These are phyloP conservation scores for Sphagnum fallax DNA, from an alignment of 228 moss, liverwort and hornwort species.

Conservation along the genomic window DNA sequence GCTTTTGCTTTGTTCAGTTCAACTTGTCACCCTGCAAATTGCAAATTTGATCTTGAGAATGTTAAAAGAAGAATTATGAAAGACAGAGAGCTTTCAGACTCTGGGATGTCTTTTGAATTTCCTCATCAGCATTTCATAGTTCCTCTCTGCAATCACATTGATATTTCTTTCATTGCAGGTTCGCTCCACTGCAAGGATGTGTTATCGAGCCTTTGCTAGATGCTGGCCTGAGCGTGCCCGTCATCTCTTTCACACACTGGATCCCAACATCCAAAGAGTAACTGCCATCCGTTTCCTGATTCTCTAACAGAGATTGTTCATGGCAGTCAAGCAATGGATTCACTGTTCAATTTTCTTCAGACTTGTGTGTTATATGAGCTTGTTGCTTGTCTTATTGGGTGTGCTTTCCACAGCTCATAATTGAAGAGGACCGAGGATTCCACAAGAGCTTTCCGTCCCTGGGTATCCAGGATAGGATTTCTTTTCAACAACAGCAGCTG, in stretches of 20 bases:
- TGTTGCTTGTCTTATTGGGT: not conserved
- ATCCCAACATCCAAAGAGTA: constrained; percentile 85
- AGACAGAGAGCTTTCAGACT: no score
- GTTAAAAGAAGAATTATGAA: no score
- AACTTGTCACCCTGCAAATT: no score
- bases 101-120: no score
- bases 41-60: no score
- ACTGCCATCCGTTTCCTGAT: constrained; percentile 4
- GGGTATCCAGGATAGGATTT: constrained; percentile 31
- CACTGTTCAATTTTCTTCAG: no score
- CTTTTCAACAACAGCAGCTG: constrained; percentile 26
- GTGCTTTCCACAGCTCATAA: constrained; percentile 46
- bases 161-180: constrained; percentile 37
- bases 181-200: constrained; percentile 70
- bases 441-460: constrained; percentile 68
- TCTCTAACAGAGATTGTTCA: not conserved
- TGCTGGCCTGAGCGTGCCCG: constrained; percentile 88
- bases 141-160: no score
- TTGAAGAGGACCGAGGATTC: constrained; percentile 72
- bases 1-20: constrained; percentile 6
- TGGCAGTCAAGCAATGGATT: no score
- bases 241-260: constrained; percentile 76
- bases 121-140: no score
- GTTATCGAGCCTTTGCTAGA: constrained; percentile 86
- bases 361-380: not conserved